Base-by-base conservation (phyloP, 805 yeast genomes). In the Schwanniomyces sp. region DNA sequence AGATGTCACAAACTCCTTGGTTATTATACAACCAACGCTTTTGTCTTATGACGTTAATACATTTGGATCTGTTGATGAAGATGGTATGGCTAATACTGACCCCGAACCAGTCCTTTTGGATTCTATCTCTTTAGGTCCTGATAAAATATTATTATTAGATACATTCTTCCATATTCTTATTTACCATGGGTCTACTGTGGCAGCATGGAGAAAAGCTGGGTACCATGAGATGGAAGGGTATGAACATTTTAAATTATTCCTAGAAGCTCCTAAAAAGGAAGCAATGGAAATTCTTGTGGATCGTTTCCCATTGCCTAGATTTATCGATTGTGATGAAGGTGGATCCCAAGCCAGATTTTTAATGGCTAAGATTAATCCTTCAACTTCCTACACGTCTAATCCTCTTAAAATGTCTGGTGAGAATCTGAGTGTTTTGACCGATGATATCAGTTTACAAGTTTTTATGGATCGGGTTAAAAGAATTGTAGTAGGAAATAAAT, bases 261-360 rank as follows among this genome's bases (percentile, higher is more conserved):
- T 84, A 48, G 84, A 80, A 46, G 77, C 75, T 26, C 89, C 90
- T 14, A 79, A 82, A 55, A 64, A 69, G 47, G 89, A 84, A 55
- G 89, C 88, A 9, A 82, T 85, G 50, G 84, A 80, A 42, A 72
- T 85, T 29, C 69, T 84, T 34, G 72, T 80, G 50, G 89, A 84
- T 56, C 67, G 90, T 55, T 84, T 81, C 70, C 90, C 90, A 45
- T 71, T 84, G 51, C 90, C 90, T 5, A 72, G 90, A 56, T 84
- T 83, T 54, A 82, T 84, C 45, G 88, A 84, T 58, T 82, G 88
- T 24, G 88, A 84, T 55, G 88, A 84, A 61, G 88, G 88, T 46
- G 89, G 88, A 3, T 83, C 88, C 0, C 90, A 84, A 59, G 88
- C 89, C 0, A 74, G 90, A 64, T 84, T 84, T 61, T 69, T 84